Evolutionary conservation across 1,139 yeast genomes (phyloP).

Genomic region (Taphrina betulina): DNA sequence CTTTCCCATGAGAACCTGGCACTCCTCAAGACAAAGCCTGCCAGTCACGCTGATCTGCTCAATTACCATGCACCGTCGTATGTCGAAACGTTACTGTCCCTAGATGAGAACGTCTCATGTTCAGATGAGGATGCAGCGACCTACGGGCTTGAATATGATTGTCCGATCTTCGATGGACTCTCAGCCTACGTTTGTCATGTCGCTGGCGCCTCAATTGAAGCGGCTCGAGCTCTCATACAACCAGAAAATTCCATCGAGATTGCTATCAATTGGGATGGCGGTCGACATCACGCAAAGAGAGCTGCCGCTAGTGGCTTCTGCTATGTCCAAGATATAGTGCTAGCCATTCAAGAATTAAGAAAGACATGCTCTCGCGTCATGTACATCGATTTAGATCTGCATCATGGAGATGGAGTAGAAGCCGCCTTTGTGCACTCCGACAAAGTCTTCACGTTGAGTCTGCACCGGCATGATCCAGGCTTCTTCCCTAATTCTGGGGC

Average conservation of each 20-base stretch:
- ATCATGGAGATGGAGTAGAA: slow-evolving; percentile 55
- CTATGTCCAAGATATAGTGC: slow-evolving; percentile 65
- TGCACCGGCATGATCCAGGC: slow-evolving; percentile 65
- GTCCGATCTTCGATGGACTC: slow-evolving; percentile 61
- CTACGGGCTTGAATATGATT: slow-evolving; percentile 55
- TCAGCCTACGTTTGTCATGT: slow-evolving; percentile 52
- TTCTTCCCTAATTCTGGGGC: slow-evolving; percentile 74
- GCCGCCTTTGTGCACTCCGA: slow-evolving; percentile 59
- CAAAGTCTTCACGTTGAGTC: slow-evolving; percentile 60
- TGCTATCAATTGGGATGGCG: slow-evolving; percentile 75
- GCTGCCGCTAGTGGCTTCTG: slow-evolving; percentile 68
- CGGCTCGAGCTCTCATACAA: slow-evolving; percentile 48
- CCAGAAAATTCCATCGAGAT: slow-evolving; percentile 34
- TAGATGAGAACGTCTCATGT: slow-evolving; percentile 39
- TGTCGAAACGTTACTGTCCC: slow-evolving; percentile 28
- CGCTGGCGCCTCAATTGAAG: slow-evolving; percentile 60
- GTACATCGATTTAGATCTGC: slow-evolving; percentile 66
- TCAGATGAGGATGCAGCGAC: slow-evolving; percentile 27
- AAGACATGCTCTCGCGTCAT: slow-evolving; percentile 52
- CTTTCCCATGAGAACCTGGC: slow-evolving; percentile 36
- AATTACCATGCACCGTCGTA: slow-evolving; percentile 45
- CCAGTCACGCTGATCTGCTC: slow-evolving; percentile 43
- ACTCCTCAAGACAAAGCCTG: slow-evolving; percentile 5
- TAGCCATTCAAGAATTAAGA: slow-evolving; percentile 56
- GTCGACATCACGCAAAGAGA: slow-evolving; percentile 68